Percentiles rank a stretch among this genome's conserved stretches.
Evolutionary conservation across 1,284 basidiomycete species (phyloP).

Genomic region (Peniophora sp.): DNA sequence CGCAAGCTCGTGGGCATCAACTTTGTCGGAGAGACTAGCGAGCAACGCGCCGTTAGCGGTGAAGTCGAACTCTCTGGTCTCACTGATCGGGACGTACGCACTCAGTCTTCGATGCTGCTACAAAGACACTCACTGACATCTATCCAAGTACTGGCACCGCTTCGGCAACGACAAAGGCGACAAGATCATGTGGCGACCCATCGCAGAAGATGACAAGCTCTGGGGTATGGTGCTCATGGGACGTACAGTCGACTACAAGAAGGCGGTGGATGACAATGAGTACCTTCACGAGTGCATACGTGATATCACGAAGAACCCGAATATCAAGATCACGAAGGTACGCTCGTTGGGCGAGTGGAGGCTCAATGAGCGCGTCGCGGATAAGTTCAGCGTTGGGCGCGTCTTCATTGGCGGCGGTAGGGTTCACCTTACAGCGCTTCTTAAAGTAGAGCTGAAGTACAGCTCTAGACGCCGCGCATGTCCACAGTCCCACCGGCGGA

Average conservation of each 20-base stretch:
- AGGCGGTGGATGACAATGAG: slow-evolving; percentile 9
- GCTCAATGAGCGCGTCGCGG: slow-evolving; percentile 30
- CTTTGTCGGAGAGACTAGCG: neutral
- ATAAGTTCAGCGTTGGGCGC: slow-evolving; percentile 25
- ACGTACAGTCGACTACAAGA: slow-evolving; percentile 13
- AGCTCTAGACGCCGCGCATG: slow-evolving; percentile 10
- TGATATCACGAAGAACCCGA: slow-evolving; percentile 2
- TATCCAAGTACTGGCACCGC: neutral
- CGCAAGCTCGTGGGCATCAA: neutral
- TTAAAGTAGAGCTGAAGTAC: neutral
- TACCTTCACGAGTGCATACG: slow-evolving; percentile 6
- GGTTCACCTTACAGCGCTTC: neutral
- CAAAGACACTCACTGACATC: neutral
- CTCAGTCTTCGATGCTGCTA: neutral
- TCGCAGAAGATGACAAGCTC: slow-evolving; percentile 1
- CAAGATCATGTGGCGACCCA: neutral
- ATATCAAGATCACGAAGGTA: slow-evolving; percentile 9
- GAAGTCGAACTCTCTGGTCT: slow-evolving; percentile 21
- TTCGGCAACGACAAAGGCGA: neutral
- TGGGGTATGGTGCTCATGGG: slow-evolving; percentile 10
- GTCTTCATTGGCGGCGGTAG: slow-evolving; percentile 30
- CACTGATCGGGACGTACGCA: slow-evolving; percentile 14
- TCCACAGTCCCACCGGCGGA: slow-evolving; percentile 11
- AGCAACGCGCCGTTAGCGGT: slow-evolving; percentile 8
- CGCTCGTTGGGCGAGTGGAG: slow-evolving; percentile 15